A percentile compares a stretch with the other conserved stretches of the same genome.
phyloP scores from a whole-genome alignment of 2,329 filamentous ascomycete species.

The Aspergillus latus region DNA sequence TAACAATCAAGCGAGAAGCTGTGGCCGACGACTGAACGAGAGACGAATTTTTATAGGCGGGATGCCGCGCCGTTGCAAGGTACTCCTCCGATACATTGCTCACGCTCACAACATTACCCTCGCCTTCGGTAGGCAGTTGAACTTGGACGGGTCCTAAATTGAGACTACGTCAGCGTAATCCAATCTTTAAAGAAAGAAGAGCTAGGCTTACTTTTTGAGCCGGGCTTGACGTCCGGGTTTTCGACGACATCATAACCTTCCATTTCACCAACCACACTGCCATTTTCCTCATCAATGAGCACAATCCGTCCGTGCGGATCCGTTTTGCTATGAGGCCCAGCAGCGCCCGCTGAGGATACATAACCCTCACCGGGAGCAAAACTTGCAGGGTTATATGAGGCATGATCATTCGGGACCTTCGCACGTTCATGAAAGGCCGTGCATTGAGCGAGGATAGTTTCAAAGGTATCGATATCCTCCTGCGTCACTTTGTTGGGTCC shows the following conservation, averaged over 20 bases:
- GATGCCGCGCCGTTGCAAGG: conserved; percentile 75
- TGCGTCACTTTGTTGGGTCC: conserved; percentile 67
- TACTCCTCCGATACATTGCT: conserved; percentile 58
- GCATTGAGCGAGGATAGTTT: conserved; percentile 96
- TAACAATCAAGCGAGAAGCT: conserved; percentile 89
- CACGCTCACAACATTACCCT: conserved; percentile 49
- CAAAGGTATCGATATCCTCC: conserved; percentile 93
- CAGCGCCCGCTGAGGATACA: conserved; percentile 45
- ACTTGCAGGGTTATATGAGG: conserved; percentile 73
- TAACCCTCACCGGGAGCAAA: conserved; percentile 81
- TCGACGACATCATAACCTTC: conserved; percentile 80
- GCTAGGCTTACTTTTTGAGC: conserved; percentile 77
- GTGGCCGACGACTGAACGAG: conserved; percentile 83
- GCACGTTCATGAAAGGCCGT: conserved; percentile 91
- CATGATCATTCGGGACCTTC: conserved; percentile 54
- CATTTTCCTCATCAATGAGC: conserved; percentile 91
- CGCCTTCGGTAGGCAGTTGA: conserved; percentile 47
- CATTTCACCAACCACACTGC: conserved; percentile 89
- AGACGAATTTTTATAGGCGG: conserved; percentile 84
- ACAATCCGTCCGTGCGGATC: conserved; percentile 73
- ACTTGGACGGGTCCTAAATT: conserved; percentile 49
- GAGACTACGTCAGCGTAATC: background rate
- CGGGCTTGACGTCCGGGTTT: conserved; percentile 70
- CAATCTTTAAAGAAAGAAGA: background rate
- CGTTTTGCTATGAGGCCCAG: conserved; percentile 21